phyloP scores from a whole-genome alignment of 805 yeast genomes.

The Candida nonsorbophila region DNA sequence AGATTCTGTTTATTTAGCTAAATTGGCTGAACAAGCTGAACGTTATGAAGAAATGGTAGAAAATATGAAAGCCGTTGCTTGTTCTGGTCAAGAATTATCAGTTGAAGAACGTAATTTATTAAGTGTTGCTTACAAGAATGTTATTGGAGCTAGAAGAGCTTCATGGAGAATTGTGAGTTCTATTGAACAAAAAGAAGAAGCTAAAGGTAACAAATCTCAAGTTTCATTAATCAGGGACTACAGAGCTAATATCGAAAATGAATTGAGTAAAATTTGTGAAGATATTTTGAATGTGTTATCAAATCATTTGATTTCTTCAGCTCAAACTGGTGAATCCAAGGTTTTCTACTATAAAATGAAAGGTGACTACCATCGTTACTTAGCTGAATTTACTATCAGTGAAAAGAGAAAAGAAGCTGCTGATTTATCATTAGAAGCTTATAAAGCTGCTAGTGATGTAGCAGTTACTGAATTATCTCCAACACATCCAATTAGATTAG shows the following conservation, averaged over 20 bases:
- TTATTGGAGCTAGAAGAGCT: constrained; percentile 98
- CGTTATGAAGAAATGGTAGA: constrained; percentile 99
- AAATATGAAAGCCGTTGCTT: constrained; percentile 96
- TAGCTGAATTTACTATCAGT: constrained; percentile 92
- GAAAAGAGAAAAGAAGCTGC: constrained; percentile 93
- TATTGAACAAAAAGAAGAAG: constrained; percentile 96
- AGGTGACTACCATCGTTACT: constrained; percentile 98
- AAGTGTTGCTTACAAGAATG: constrained; percentile 97
- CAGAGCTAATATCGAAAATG: constrained; percentile 91
- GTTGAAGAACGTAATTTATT: constrained; percentile 97
- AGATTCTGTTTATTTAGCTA: constrained; percentile 96
- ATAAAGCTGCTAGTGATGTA: constrained; percentile 92
- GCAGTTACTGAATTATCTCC: constrained; percentile 97
- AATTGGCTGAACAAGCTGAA: constrained; percentile 98
- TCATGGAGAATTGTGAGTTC: constrained; percentile 99
- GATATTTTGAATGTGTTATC: constrained; percentile 86
- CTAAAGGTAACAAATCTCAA: constrained; percentile 90
- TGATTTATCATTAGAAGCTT: constrained; percentile 86
- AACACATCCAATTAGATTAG: constrained; percentile 97
- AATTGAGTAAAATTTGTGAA: constrained; percentile 88
- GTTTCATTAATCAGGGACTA: constrained; percentile 86
- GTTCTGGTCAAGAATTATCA: constrained; percentile 89
- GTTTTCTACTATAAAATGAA: constrained; percentile 98
- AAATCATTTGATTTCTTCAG: constrained; percentile 86
- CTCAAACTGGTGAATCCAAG: constrained; percentile 95